A percentile compares a stretch with the other conserved stretches of the same genome.
Conservation (phyloP, 352 stramenopile genomes). For the Pythium rhizo-oryzae region DNA sequence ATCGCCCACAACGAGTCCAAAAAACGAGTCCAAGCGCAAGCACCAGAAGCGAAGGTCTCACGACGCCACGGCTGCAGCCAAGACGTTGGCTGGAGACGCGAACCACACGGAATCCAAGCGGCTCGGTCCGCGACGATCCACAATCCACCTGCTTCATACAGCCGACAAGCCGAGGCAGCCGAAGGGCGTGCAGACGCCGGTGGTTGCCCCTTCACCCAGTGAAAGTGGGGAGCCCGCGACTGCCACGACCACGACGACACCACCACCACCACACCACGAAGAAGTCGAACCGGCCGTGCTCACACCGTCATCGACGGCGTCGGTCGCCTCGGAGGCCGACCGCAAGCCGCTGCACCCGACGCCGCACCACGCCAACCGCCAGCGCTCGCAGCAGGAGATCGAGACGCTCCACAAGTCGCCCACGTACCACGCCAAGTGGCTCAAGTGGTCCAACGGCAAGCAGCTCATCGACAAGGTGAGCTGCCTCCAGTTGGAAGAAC, state of each 20-base stretch:
- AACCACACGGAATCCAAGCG: not conserved
- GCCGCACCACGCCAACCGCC: slow-evolving; percentile 7
- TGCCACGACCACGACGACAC: not conserved
- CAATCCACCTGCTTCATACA: slow-evolving; percentile 10
- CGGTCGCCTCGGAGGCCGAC: not conserved
- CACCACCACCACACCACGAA: not conserved
- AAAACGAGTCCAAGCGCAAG: not conserved
- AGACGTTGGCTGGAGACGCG: not conserved
- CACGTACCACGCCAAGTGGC: slow-evolving; percentile 66
- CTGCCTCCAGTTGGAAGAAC: slow-evolving; percentile 68
- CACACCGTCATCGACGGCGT: slow-evolving; percentile 1
- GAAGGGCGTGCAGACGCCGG: not conserved
- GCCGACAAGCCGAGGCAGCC: not conserved
- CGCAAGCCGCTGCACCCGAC: not conserved
- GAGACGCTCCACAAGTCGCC: slow-evolving; percentile 17
- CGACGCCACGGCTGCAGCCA: slow-evolving; percentile 4
- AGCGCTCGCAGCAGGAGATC: slow-evolving; percentile 14
- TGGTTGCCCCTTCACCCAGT: not conserved
- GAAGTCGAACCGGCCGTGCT: not conserved
- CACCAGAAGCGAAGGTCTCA: slow-evolving; percentile 25
- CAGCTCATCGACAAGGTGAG: slow-evolving; percentile 69
- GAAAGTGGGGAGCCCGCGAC: not conserved
- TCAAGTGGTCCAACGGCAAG: slow-evolving; percentile 46
- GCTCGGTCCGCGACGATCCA: slow-evolving; percentile 11
- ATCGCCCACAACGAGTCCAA: not conserved